Percentiles rank a stretch among this genome's conserved stretches.
phyloP scores from a whole-genome alignment of 352 stramenopile genomes.

The Globisporangium mamillatum region DNA sequence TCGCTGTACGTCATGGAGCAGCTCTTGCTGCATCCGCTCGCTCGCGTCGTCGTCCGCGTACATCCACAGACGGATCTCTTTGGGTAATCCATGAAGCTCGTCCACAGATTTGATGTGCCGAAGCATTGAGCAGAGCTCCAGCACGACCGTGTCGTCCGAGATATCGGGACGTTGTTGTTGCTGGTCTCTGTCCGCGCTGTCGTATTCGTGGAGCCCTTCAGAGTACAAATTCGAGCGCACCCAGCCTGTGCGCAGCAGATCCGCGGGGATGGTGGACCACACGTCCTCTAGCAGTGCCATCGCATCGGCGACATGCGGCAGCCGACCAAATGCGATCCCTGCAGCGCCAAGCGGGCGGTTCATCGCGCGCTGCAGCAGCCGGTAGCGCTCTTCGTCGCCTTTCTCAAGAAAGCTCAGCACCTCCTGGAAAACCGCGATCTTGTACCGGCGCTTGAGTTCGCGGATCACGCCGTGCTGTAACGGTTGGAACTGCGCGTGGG shows the following conservation, averaged over 20 bases:
- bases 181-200: neutral
- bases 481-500: constrained; percentile 24
- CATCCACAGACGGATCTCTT: constrained; percentile 43
- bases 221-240: constrained; percentile 27
- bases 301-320: constrained; percentile 41
- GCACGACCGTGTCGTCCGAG: constrained; percentile 35
- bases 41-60: constrained; percentile 42
- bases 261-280: constrained; percentile 26
- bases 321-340: constrained; percentile 33
- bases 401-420: constrained; percentile 39
- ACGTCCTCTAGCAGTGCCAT: constrained; percentile 42
- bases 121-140: constrained; percentile 38
- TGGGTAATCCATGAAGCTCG: constrained; percentile 31
- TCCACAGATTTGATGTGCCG: constrained; percentile 25
- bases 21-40: constrained; percentile 49
- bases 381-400: constrained; percentile 37
- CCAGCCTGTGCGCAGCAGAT: constrained; percentile 32
- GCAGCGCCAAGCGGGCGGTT: constrained; percentile 32
- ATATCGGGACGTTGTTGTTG: constrained; percentile 12
- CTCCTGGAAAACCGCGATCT: constrained; percentile 46
- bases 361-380: constrained; percentile 35
- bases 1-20: constrained; percentile 40
- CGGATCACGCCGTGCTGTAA: constrained; percentile 36
- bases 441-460: constrained; percentile 54
- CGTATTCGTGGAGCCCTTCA: neutral